Conservation (phyloP, 2,329 filamentous ascomycete genomes). For the Epicoccum sorghinum region DNA sequence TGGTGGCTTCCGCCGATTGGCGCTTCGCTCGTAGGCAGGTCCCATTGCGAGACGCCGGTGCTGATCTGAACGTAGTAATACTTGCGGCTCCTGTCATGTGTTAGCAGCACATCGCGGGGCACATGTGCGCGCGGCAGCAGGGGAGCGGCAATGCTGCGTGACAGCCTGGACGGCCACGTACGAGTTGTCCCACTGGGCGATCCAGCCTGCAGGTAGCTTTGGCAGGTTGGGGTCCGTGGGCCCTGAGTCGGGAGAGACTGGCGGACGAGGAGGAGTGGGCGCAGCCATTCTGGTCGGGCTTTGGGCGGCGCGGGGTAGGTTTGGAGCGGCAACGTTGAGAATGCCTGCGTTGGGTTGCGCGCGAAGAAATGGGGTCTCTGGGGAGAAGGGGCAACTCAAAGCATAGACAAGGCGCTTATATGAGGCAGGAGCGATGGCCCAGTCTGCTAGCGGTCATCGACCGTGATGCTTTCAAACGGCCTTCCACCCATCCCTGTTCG, state of each 20-base stretch:
- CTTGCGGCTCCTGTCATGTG: constrained; percentile 42
- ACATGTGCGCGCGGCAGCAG: constrained; percentile 17
- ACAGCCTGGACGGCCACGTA: constrained; percentile 23
- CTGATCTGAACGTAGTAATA: constrained; percentile 69
- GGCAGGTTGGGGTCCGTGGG: constrained; percentile 48
- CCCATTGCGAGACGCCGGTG: constrained; percentile 75
- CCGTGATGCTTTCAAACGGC: constrained; percentile 18
- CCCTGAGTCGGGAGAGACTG: constrained; percentile 48
- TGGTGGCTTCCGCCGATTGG: constrained; percentile 64
- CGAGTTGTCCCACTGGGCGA: constrained; percentile 49
- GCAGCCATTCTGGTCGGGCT: constrained; percentile 35
- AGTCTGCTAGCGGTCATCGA: constrained; percentile 28
- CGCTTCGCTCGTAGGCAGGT: constrained; percentile 69
- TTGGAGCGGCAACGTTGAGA: constrained; percentile 10
- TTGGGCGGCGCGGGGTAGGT: constrained; percentile 6
- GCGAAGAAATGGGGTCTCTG: background rate
- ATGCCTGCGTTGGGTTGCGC: background rate
- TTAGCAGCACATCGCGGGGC: constrained; percentile 32
- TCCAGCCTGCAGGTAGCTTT: constrained; percentile 48
- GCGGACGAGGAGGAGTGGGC: constrained; percentile 45
- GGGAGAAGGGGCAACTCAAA: constrained; percentile 2
- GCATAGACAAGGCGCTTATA: constrained; percentile 9
- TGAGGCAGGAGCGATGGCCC: constrained; percentile 10
- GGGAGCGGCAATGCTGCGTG: constrained; percentile 11
- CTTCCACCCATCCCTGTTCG: constrained; percentile 9